Evolutionary conservation across 306 rosid species (phyloP), one percentile per base, ranked within the genome.

Genomic region (Cucumis hystrix): DNA sequence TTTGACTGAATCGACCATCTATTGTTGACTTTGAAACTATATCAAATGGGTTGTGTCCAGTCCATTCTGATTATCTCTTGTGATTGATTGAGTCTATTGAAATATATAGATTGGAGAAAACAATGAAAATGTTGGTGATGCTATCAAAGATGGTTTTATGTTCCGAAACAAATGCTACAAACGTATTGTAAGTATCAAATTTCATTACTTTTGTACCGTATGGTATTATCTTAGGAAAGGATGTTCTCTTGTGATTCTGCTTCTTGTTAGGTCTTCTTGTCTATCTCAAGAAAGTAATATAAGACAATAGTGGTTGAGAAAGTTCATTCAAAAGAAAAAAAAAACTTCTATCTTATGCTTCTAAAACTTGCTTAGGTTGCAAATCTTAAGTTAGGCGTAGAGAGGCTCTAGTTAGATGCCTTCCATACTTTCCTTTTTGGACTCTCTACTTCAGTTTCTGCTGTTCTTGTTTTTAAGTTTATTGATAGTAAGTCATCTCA

Each of bases 111-210:
- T 91, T 64, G 98, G 25, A 23, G 25, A 23, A 23, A 23, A 23
- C 25, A 23, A 23, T 23, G 25, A 23, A 43, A 85, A 86, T 30
- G 95, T 92, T 47, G 91, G 82, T 79, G 98, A 91, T 85, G 95
- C 95, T 62, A 86, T 90, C 85, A 79, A 88, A 78, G 96, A 90
- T 82, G 97, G 93, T 62, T 92, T 83, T 84, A 88, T 92, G 30
- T 23, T 92, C 96, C 17, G 93, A 92, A 86, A 90, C 97, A 77
- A 90, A 90, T 80, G 97, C 97, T 60, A 90, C 96, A n/a, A 92
- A 90, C 83, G n/a, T n/a, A 85, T 92, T 78, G 97, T 90, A 87
- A 85, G 93, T 57, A 58, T 75, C 72, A 58, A 15, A 15, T 75
- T 75, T 68, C 40, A 47, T 7, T 63, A 77, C 61, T 25, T 28